Evolutionary conservation across 2,329 filamentous ascomycete genomes (phyloP).

Genomic region (Clarireedia monteithiana): DNA sequence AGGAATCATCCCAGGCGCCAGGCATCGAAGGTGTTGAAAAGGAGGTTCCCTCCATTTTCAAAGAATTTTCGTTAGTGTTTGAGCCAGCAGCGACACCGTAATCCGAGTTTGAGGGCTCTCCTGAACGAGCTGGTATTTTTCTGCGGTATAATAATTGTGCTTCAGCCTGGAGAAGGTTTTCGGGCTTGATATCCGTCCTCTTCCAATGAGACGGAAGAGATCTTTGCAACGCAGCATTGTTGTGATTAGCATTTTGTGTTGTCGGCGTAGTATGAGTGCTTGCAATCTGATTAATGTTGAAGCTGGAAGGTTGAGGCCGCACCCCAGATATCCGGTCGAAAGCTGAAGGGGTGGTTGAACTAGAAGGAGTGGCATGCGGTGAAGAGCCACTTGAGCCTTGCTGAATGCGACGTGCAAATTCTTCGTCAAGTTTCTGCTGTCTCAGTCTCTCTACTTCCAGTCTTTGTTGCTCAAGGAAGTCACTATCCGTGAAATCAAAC

Average conservation of each 20-base stretch:
- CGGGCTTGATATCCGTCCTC: not conserved
- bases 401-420: constrained; percentile 26
- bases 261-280: not conserved
- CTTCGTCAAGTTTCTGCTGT: constrained; percentile 31
- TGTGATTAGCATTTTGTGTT: not conserved
- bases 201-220: not conserved
- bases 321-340: constrained; percentile 24
- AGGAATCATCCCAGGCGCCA: constrained; percentile 20
- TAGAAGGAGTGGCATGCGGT: not conserved
- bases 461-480: constrained; percentile 19
- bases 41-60: constrained; percentile 2
- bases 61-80: not conserved
- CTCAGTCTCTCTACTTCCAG: constrained; percentile 33
- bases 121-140: too few species aligned
- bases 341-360: constrained; percentile 15
- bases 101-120: not conserved
- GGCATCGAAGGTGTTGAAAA: constrained; percentile 10
- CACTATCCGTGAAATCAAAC: constrained; percentile 14
- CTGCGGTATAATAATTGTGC: not conserved
- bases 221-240: not conserved
- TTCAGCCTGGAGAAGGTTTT: not conserved
- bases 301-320: constrained; percentile 10
- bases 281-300: not conserved
- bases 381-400: constrained; percentile 5
- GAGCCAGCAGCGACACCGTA: not conserved